These are phyloP conservation scores for Beta vulgaris DNA, from an alignment of 148 eudicot species.

Conservation along the genomic window DNA sequence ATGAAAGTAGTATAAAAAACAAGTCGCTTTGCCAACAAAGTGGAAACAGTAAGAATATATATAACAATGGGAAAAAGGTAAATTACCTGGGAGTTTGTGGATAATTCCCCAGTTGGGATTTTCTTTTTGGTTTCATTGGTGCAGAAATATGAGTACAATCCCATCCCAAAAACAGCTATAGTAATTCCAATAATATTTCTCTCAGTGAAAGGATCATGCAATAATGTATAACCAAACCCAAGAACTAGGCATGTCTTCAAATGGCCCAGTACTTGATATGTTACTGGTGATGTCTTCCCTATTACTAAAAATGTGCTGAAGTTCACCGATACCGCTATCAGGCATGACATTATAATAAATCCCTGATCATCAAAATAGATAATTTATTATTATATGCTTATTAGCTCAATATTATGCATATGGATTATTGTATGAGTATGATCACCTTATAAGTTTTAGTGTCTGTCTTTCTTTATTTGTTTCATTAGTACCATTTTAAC, in stretches of 20 bases:
- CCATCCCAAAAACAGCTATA: constrained; percentile 84
- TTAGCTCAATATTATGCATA: too few relatives aligned
- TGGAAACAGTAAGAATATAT: neutral
- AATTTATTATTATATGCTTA: neutral
- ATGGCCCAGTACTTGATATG: constrained; percentile 91
- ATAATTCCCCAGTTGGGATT: constrained; percentile 19
- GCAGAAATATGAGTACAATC: constrained; percentile 79
- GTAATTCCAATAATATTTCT: constrained; percentile 75
- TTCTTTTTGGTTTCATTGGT: constrained; percentile 65
- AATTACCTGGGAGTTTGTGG: constrained; percentile 50
- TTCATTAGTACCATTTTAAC: too few relatives aligned
- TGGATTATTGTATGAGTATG: too few relatives aligned
- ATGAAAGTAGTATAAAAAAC: neutral
- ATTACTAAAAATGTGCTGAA: constrained; percentile 93
- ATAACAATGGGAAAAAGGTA: neutral
- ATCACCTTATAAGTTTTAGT: too few relatives aligned
- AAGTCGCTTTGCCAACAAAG: neutral
- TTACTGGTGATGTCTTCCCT: constrained; percentile 95
- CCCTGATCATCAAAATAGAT: constrained; percentile 38
- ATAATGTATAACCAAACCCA: constrained; percentile 74
- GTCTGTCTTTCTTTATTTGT: too few relatives aligned
- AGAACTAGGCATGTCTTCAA: constrained; percentile 89
- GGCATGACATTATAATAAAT: constrained; percentile 73
- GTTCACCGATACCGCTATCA: constrained; percentile 87
- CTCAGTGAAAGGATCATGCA: constrained; percentile 81